phyloP scores from a whole-genome alignment of 345 rosid genomes.

The Tarenaya hassleriana region DNA sequence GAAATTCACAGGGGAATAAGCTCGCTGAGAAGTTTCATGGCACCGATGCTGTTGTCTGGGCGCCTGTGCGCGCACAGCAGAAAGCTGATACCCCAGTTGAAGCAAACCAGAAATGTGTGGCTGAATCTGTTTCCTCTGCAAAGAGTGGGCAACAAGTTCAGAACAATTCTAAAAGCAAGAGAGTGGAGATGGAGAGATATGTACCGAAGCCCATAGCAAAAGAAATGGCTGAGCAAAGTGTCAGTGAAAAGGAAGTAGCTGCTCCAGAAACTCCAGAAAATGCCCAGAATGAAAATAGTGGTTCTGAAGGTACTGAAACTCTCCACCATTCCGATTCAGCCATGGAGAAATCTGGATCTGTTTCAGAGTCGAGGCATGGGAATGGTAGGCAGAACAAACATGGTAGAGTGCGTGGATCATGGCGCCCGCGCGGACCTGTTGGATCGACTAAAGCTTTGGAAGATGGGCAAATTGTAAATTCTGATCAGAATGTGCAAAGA shows the following conservation, averaged over 20 bases:
- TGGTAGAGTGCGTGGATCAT: constrained; percentile 57
- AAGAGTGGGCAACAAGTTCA: constrained; percentile 53
- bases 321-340: constrained; percentile 30
- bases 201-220: constrained; percentile 82
- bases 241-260: constrained; percentile 34
- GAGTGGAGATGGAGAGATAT: constrained; percentile 89
- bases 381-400: constrained; percentile 52
- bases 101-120: constrained; percentile 33
- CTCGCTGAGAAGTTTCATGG: constrained; percentile 46
- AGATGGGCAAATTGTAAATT: constrained; percentile 31
- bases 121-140: constrained; percentile 35
- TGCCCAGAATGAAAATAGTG: constrained; percentile 30
- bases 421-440: constrained; percentile 57
- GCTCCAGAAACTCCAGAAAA: constrained; percentile 24
- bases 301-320: constrained; percentile 31
- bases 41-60: constrained; percentile 71
- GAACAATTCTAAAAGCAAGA: constrained; percentile 58
- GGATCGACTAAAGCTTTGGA: constrained; percentile 37
- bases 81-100: constrained; percentile 49
- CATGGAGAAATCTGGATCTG: constrained; percentile 33
- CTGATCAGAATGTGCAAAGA: constrained; percentile 34
- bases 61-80: constrained; percentile 63
- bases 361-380: constrained; percentile 41
- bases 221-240: constrained; percentile 71
- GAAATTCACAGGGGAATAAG: constrained; percentile 46